phyloP scores from a whole-genome alignment of 306 rosid genomes.

The Pterocarpus macrocarpus region DNA sequence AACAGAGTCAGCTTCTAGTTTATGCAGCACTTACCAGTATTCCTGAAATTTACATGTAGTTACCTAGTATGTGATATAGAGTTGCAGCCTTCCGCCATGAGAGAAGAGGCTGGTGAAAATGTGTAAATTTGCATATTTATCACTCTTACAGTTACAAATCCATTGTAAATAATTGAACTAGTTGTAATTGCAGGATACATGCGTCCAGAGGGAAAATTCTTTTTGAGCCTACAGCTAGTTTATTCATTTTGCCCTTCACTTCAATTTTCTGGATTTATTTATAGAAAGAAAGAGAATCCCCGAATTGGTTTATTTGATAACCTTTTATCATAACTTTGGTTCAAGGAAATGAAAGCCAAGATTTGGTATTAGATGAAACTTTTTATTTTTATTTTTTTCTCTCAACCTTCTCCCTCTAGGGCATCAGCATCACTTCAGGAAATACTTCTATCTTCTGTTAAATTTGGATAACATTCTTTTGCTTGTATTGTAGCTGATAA shows the following conservation, averaged over 20 bases:
- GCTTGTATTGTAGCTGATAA: background rate
- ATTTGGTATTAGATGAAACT: background rate
- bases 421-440: background rate
- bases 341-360: slow-evolving; percentile 2
- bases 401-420: background rate
- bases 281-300: background rate
- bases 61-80: background rate
- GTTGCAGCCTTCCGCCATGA: slow-evolving; percentile 24
- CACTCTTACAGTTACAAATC: background rate
- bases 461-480: background rate
- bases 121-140: slow-evolving; percentile 22
- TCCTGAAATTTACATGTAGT: background rate
- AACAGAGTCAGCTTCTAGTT: slow-evolving; percentile 8
- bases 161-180: background rate
- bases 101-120: slow-evolving; percentile 35
- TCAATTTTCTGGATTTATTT: slow-evolving; percentile 13
- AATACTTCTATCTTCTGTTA: background rate
- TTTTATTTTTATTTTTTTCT: background rate
- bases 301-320: background rate
- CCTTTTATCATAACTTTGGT: background rate
- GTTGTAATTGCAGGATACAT: background rate
- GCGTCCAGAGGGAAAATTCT: background rate
- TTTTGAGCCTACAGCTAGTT: background rate
- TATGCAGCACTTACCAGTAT: background rate
- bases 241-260: background rate